These are phyloP conservation scores for Pseudogymnoascus sp. DNA, from an alignment of 2,329 filamentous ascomycete genomes.

Conservation along the genomic window DNA sequence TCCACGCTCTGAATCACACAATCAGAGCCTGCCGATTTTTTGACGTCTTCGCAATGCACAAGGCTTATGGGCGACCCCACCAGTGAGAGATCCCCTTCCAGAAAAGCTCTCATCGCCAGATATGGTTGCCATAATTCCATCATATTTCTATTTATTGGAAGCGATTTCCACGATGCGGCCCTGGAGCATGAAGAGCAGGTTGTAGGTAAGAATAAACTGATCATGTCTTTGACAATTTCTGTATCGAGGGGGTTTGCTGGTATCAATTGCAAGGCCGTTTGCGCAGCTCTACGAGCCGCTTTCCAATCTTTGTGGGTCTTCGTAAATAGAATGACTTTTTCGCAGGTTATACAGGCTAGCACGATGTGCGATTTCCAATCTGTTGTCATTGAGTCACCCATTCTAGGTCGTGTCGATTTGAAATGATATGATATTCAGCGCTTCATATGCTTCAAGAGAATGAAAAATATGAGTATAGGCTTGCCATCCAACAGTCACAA, in stretches of 20 bases:
- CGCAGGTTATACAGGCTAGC: constrained; percentile 6
- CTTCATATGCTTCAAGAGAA: too few species aligned
- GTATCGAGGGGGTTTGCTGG: too few species aligned
- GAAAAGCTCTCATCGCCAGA: background rate
- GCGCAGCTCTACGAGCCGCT: background rate
- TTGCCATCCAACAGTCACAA: too few species aligned
- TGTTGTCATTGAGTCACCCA: too few species aligned
- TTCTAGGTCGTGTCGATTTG: too few species aligned
- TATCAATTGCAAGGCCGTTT: background rate
- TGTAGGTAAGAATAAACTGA: too few species aligned
- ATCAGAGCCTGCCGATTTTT: background rate
- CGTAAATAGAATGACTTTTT: constrained; percentile 1
- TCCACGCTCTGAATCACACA: background rate
- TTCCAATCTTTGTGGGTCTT: background rate
- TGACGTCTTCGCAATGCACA: background rate
- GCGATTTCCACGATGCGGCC: too few species aligned
- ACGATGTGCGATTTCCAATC: background rate
- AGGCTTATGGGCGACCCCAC: background rate
- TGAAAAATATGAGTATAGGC: too few species aligned
- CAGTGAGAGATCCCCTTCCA: background rate
- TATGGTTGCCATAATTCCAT: background rate
- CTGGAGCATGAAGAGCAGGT: too few species aligned
- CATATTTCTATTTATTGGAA: background rate
- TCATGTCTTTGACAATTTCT: too few species aligned
- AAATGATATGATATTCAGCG: too few species aligned